Evolutionary conservation across 2,329 filamentous ascomycete species (phyloP).

Genomic region (Aureobasidium leucospermi): DNA sequence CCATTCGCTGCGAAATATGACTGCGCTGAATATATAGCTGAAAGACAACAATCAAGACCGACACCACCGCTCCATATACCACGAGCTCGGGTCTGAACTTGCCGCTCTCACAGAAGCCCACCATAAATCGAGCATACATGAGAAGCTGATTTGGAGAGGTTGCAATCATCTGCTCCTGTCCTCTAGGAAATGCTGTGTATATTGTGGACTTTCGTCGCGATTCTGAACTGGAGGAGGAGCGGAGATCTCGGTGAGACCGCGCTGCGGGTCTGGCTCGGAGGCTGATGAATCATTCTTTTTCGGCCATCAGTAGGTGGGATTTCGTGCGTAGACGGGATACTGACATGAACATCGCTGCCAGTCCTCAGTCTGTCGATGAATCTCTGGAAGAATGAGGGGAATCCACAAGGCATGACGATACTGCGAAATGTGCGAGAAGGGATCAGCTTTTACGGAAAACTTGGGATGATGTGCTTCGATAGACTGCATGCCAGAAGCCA

Average conservation of each 20-base stretch:
- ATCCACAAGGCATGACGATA: background rate
- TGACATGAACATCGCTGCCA: no score
- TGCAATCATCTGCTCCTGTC: background rate
- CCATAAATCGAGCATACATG: background rate
- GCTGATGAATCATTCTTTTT: background rate
- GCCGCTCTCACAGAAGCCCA: no score
- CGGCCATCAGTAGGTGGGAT: background rate
- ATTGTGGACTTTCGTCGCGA: background rate
- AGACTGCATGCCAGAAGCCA: no score
- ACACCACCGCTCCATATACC: no score
- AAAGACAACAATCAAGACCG: no score
- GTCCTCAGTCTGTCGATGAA: background rate
- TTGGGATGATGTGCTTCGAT: no score
- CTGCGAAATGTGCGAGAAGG: background rate
- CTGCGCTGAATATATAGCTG: no score
- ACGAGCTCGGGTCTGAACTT: no score
- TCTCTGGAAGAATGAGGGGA: background rate
- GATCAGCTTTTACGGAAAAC: no score
- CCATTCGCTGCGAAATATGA: no score
- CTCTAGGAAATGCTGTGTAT: background rate
- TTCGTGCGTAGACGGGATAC: no score
- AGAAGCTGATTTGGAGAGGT: background rate
- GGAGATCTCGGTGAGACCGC: background rate
- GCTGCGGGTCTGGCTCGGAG: background rate
- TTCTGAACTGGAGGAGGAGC: background rate